Evolutionary conservation across 805 yeast genomes (phyloP), one percentile per base, ranked within the genome.

Genomic region (Lipomyces japonicus): DNA sequence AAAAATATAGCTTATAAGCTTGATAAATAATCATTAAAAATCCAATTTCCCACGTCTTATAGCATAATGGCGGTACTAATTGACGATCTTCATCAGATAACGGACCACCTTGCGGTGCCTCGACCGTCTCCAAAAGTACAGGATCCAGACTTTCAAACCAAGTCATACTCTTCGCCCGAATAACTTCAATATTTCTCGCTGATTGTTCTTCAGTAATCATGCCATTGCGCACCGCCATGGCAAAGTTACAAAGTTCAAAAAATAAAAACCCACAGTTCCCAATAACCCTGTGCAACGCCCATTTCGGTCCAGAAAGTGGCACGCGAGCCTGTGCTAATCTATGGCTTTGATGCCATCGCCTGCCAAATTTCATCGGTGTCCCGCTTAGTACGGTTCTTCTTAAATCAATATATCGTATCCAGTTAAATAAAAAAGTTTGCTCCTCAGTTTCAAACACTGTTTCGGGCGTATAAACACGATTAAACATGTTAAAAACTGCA

Each of bases 311-410:
- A 31, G 16, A 3, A 12, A 22, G 10, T 7, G 22, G 19, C 31
- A 12, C 42, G 34, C n/a, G 31, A 6, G 31, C 9, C n/a, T 25
- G 42, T 6, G 39, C 31, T 34, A 24, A 44, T 23, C 45, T 30
- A 32, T 50, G 54, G 10, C 19, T 30, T 21, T 16, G 10, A 21
- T 48, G 42, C 48, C 50, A 51, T 21, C 36, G 39, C 9, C 30
- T 10, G 22, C 42, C 44, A 9, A 53, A 38, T 10, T 30, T 41
- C 47, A 42, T 42, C 18, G 35, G 38, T 10, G 38, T 42, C 4
- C 57, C 57, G 12, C 55, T 50, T 14, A 50, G 36, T 2, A 53
- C 21, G 10, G 57, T 35, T 16, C 51, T 44, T 9, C 57, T 45
- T 18, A 42, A 32, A 18, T 53, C 57, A 26, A 50, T 36, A 16